Evolutionary conservation across 192 early-diverging fungal species (phyloP).

Genomic region (Mortierella claussenii): DNA sequence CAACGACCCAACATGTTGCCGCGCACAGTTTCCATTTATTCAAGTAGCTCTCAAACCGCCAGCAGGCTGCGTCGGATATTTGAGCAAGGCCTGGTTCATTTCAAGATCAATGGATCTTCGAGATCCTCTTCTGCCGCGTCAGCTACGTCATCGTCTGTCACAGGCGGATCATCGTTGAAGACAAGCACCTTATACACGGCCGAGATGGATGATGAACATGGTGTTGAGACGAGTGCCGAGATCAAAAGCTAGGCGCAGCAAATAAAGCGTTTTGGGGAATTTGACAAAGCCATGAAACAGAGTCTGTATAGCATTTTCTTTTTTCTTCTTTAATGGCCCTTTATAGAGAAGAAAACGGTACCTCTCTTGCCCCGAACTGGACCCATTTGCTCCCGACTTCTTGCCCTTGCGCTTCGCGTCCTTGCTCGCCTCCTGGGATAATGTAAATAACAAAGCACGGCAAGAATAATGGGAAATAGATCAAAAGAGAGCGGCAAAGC

Average conservation of each 20-base stretch:
- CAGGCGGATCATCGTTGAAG: constrained; percentile 9
- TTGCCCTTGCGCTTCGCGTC: too few species aligned
- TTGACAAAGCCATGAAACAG: too few species aligned
- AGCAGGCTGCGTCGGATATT: constrained; percentile 32
- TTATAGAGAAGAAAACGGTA: too few species aligned
- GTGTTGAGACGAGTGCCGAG: too few species aligned
- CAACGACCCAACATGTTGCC: constrained; percentile 41
- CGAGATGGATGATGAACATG: constrained; percentile 8
- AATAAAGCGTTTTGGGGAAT: too few species aligned
- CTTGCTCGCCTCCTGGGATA: too few species aligned
- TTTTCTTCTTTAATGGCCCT: neutral
- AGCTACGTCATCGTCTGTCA: neutral
- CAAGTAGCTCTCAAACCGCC: constrained; percentile 47
- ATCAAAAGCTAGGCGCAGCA: too few species aligned
- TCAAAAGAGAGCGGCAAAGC: too few species aligned
- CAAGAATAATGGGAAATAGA: too few species aligned
- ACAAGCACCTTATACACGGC: neutral
- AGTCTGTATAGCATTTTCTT: constrained; percentile 2
- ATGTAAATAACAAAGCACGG: too few species aligned
- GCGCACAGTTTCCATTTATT: constrained; percentile 47
- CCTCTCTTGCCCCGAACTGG: too few species aligned
- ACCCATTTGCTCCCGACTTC: too few species aligned
- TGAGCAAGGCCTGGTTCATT: constrained; percentile 42
- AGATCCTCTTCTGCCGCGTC: neutral
- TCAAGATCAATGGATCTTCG: constrained; percentile 4